Percentiles rank a stretch among this genome's conserved stretches.
phyloP scores from a whole-genome alignment of 1,284 basidiomycete genomes.

The Austroboletus niveus region DNA sequence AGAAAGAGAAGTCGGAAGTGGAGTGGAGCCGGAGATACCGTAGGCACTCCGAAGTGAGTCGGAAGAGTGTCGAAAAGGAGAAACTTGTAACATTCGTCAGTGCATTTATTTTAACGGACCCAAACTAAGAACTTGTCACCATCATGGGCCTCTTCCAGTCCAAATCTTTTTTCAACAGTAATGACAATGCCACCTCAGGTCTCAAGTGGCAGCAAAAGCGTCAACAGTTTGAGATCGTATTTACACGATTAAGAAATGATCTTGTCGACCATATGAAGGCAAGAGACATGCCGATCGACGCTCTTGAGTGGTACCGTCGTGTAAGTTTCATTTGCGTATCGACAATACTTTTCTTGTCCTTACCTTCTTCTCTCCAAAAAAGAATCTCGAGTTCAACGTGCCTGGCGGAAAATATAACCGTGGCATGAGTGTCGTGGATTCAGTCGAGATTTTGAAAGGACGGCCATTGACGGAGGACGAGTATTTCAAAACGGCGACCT shows the following conservation, averaged over 20 bases:
- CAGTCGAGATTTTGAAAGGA: constrained; percentile 85
- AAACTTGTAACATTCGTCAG: too few species aligned
- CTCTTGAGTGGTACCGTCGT: constrained; percentile 60
- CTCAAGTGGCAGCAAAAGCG: constrained; percentile 24
- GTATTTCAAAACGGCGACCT: constrained; percentile 85
- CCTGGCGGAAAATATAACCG: constrained; percentile 97
- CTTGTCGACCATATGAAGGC: constrained; percentile 47
- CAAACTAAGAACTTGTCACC: too few species aligned
- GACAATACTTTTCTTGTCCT: not conserved
- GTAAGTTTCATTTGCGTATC: constrained; percentile 34
- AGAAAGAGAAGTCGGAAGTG: too few species aligned
- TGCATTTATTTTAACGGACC: too few species aligned
- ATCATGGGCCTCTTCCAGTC: too few species aligned
- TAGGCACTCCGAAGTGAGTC: too few species aligned
- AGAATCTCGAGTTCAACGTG: constrained; percentile 94
- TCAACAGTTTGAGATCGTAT: constrained; percentile 30
- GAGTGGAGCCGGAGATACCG: too few species aligned
- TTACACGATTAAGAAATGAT: constrained; percentile 31
- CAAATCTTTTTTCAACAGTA: too few species aligned
- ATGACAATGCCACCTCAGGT: too few species aligned
- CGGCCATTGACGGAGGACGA: constrained; percentile 72
- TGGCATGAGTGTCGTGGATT: constrained; percentile 93
- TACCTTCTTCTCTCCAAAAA: not conserved
- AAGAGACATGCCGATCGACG: constrained; percentile 61
- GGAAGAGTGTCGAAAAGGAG: too few species aligned